Percentiles rank a stretch among this genome's conserved stretches.
Evolutionary conservation across 2,329 filamentous ascomycete genomes (phyloP).

Genomic region (Neospermospora avenae): DNA sequence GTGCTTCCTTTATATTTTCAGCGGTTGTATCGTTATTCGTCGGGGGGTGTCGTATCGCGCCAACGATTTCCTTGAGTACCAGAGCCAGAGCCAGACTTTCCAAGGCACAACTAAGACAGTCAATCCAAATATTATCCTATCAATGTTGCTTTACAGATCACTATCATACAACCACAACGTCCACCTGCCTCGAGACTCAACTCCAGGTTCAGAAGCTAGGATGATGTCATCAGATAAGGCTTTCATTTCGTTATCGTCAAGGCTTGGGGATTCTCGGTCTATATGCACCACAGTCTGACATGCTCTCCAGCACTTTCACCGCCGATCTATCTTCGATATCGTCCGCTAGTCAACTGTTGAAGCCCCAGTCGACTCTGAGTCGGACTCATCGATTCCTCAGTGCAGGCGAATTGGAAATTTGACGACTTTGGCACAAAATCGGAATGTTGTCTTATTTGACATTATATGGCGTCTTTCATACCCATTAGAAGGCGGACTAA

Average conservation of each 20-base stretch:
- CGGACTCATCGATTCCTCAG: neutral
- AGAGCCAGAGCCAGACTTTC: neutral
- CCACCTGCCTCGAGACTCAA: neutral
- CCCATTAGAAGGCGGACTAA: neutral
- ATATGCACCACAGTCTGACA: neutral
- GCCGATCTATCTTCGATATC: neutral
- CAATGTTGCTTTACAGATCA: neutral
- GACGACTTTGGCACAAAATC: too few relatives aligned
- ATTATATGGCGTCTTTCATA: neutral
- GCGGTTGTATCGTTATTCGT: slow-evolving; percentile 4
- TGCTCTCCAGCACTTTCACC: neutral
- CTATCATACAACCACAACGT: neutral
- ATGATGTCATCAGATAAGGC: neutral
- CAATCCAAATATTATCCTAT: neutral
- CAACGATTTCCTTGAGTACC: neutral
- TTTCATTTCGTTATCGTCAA: neutral
- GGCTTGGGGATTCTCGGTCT: neutral
- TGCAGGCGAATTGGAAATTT: too few relatives aligned
- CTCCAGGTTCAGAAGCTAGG: neutral
- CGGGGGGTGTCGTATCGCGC: neutral
- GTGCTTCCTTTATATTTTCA: slow-evolving; percentile 7
- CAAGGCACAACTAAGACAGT: neutral
- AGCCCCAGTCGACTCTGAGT: too few relatives aligned
- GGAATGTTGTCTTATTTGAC: neutral
- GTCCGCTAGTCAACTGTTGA: neutral